Evolutionary conservation across 2,329 filamentous ascomycete species (phyloP), one percentile per base, ranked within the genome.

Genomic region (Grosmannia clavigera): DNA sequence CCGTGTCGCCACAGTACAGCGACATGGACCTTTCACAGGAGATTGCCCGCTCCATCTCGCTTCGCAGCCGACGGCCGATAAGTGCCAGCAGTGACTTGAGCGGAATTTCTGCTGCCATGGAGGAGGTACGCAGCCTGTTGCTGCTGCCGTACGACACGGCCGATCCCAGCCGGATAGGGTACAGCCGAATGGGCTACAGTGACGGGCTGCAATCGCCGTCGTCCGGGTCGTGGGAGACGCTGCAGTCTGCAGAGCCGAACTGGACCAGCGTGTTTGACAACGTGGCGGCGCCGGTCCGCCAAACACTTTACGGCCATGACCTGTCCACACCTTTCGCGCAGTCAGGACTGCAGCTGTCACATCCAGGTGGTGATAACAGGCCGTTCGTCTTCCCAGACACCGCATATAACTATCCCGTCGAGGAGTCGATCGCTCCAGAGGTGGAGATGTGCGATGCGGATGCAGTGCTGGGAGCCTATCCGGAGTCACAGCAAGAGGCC

Each of bases 91-190:
- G 46, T 55, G 46, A 11, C 48, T 25, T 29, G 25, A 57, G 62
- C 60, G 58, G 64, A 43, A 61, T 65, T 27, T 65, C 64, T 12
- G 62, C 62, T 1, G 64, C 64, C 35, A 64, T 65, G 60, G 64
- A 62, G n/a, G 64, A 65, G 29, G 62, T 65, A 6, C 60, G 61
- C 33, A 64, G 62, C 33, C 46, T 64, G 33, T 33, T 65, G 55
- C 27, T 65, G 51, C 35, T 61, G 19, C 43, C 60, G 7, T 59
- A 60, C 2, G 61, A 60, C 25, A 55, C 62, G 25, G 10, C 61
- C 38, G n/a, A 27, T 14, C 31, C 10, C 51, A 22, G 55, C 43
- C 55, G 16, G 29, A 22, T 27, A 43, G 9, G 35, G 7, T 11
- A 29, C 29, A 38, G 57, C 40, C n/a, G 33, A 6, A n/a, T 27